These are phyloP conservation scores for Phyllosticta citrichinensis DNA, from an alignment of 2,329 filamentous ascomycete species.

Conservation along the genomic window DNA sequence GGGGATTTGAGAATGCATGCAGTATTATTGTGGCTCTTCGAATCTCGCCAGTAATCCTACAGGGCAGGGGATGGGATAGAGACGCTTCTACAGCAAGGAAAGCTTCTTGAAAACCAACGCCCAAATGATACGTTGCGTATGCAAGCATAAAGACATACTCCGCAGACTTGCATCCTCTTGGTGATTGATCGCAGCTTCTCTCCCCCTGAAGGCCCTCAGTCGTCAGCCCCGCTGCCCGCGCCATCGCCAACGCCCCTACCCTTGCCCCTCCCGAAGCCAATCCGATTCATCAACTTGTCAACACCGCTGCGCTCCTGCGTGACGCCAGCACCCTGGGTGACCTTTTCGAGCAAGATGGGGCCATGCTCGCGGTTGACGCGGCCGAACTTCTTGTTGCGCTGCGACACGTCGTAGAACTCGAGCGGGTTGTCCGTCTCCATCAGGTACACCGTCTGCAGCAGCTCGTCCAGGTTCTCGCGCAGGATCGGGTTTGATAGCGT, in stretches of 20 bases:
- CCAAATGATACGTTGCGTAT: too few species aligned
- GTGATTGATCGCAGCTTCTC: too few species aligned
- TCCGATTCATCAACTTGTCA: slow-evolving; percentile 5
- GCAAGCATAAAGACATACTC: too few species aligned
- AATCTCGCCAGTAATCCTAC: too few species aligned
- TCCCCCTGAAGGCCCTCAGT: neutral
- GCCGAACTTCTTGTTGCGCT: slow-evolving; percentile 85
- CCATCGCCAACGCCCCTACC: neutral
- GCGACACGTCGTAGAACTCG: slow-evolving; percentile 89
- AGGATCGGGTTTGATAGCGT: slow-evolving; percentile 81
- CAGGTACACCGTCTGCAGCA: slow-evolving; percentile 83
- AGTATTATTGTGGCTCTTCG: too few species aligned
- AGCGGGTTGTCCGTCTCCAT: slow-evolving; percentile 85
- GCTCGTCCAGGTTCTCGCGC: slow-evolving; percentile 78
- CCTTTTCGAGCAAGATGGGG: slow-evolving; percentile 78
- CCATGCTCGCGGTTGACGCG: slow-evolving; percentile 88
- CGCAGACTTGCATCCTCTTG: neutral
- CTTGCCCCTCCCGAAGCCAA: slow-evolving; percentile 2
- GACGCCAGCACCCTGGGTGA: slow-evolving; percentile 6
- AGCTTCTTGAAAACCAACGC: too few species aligned
- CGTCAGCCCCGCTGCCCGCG: neutral
- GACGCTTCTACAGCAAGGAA: too few species aligned
- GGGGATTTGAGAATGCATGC: too few species aligned
- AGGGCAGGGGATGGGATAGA: too few species aligned
- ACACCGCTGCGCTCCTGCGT: neutral